A percentile compares a stretch with the other conserved stretches of the same genome.
Conservation (phyloP, 192 early-diverging fungal genomes). For the Podila verticillata region DNA sequence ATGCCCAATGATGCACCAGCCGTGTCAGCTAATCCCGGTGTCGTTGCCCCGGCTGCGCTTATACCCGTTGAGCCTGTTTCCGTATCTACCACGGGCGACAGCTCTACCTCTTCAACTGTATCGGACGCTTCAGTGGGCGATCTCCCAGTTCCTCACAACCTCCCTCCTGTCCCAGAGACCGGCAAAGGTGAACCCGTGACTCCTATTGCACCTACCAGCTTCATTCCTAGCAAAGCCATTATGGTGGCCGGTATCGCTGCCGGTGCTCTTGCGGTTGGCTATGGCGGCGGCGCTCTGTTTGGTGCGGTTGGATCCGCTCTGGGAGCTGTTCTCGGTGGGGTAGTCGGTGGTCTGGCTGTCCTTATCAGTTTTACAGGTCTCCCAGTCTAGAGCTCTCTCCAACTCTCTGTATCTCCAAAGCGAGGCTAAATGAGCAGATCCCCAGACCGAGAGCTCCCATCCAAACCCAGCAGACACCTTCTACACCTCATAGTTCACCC, state of each 20-base stretch:
- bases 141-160: slow-evolving; percentile 12
- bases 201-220: background rate
- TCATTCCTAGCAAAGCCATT: slow-evolving; percentile 6
- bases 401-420: too few species aligned
- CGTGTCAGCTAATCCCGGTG: background rate
- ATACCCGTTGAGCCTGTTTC: background rate
- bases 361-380: background rate
- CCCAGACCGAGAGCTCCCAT: too few species aligned
- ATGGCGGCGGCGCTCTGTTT: slow-evolving; percentile 7
- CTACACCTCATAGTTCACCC: too few species aligned
- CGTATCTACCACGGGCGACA: background rate
- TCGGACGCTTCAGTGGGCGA: too few species aligned
- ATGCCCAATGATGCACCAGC: background rate
- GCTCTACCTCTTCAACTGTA: background rate
- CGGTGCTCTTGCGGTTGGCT: slow-evolving; percentile 7
- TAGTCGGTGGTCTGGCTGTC: slow-evolving; percentile 9
- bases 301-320: slow-evolving; percentile 5
- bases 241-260: slow-evolving; percentile 2
- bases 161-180: background rate
- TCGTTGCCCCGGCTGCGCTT: background rate
- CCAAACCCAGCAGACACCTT: too few species aligned
- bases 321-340: slow-evolving; percentile 20
- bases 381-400: slow-evolving; percentile 4
- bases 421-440: too few species aligned
- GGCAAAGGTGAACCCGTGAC: background rate